A percentile compares a stretch with the other conserved stretches of the same genome.
phyloP scores from a whole-genome alignment of 1,284 basidiomycete genomes.

The Athelia psychrophila region DNA sequence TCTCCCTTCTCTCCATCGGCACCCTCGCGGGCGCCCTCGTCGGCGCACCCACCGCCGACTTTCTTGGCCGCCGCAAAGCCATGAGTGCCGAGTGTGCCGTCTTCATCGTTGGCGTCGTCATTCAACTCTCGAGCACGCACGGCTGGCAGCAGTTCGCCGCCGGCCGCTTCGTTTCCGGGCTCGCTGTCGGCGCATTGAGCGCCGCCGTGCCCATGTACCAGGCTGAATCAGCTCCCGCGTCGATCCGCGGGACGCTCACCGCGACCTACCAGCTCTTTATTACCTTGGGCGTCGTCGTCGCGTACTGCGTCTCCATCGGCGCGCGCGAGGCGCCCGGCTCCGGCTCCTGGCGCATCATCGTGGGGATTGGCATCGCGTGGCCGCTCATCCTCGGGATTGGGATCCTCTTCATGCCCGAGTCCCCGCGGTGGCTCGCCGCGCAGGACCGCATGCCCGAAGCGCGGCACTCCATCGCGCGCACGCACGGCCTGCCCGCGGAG shows the following conservation, averaged over 20 bases:
- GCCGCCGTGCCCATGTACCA: constrained; percentile 81
- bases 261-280: constrained; percentile 74
- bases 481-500: constrained; percentile 47
- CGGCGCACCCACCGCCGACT: constrained; percentile 64
- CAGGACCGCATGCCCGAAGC: constrained; percentile 53
- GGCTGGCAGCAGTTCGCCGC: constrained; percentile 67
- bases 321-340: constrained; percentile 44
- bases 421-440: constrained; percentile 66
- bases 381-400: constrained; percentile 62
- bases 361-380: constrained; percentile 73
- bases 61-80: constrained; percentile 65
- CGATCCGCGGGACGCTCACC: constrained; percentile 76
- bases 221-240: constrained; percentile 74
- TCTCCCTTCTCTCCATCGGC: constrained; percentile 65
- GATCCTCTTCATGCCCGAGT: constrained; percentile 77
- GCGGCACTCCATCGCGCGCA: constrained; percentile 46
- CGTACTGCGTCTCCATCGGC: constrained; percentile 64
- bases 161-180: constrained; percentile 66
- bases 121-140: constrained; percentile 49
- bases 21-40: constrained; percentile 59
- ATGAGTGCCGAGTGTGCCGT: constrained; percentile 69
- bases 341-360: constrained; percentile 65
- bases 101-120: constrained; percentile 69
- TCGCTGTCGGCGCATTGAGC: constrained; percentile 70
- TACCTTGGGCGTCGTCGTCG: constrained; percentile 74